phyloP scores from a whole-genome alignment of 176 grass and related monocot genomes.

The Phoenix roebelenii region DNA sequence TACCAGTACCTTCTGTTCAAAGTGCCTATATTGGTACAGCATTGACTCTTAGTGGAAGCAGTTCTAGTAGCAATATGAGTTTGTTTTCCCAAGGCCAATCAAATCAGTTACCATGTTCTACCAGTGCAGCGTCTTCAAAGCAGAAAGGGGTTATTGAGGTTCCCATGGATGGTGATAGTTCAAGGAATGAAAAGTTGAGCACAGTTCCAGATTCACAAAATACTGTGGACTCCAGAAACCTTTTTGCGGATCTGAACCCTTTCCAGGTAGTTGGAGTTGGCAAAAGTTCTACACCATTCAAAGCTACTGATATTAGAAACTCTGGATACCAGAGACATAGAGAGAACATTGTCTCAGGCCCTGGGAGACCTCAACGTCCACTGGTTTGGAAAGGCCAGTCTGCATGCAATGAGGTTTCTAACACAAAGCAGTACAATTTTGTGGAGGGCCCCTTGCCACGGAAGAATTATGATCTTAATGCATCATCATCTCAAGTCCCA shows the following conservation, averaged over 20 bases:
- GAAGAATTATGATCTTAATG: conserved; percentile 50
- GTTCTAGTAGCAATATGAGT: conserved; percentile 27
- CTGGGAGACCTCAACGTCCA: conserved; percentile 67
- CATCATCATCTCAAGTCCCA: conserved; percentile 63
- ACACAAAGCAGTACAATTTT: conserved; percentile 71
- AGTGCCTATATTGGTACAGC: conserved; percentile 28
- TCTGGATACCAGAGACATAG: conserved; percentile 53
- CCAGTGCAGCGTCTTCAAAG: conserved; percentile 35
- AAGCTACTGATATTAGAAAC: conserved; percentile 46
- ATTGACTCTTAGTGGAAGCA: conserved; percentile 30
- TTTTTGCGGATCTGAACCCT: conserved; percentile 98
- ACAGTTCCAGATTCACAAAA: conserved; percentile 30
- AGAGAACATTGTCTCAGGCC: conserved; percentile 59
- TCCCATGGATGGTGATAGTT: conserved; percentile 20
- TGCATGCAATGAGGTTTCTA: conserved; percentile 90
- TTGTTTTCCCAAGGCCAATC: conserved; percentile 36
- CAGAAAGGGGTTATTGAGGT: conserved; percentile 32
- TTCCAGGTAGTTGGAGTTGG: conserved; percentile 36
- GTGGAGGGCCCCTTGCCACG: conserved; percentile 38
- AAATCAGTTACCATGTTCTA: conserved; percentile 49
- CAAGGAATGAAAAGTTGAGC: conserved; percentile 32
- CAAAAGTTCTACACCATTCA: conserved; percentile 36
- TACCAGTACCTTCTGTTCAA: conserved; percentile 26
- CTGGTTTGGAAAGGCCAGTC: conserved; percentile 96
- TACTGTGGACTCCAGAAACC: conserved; percentile 49